Evolutionary conservation across 768 basidiomycete species (phyloP).

Genomic region (Podaxis sp.): DNA sequence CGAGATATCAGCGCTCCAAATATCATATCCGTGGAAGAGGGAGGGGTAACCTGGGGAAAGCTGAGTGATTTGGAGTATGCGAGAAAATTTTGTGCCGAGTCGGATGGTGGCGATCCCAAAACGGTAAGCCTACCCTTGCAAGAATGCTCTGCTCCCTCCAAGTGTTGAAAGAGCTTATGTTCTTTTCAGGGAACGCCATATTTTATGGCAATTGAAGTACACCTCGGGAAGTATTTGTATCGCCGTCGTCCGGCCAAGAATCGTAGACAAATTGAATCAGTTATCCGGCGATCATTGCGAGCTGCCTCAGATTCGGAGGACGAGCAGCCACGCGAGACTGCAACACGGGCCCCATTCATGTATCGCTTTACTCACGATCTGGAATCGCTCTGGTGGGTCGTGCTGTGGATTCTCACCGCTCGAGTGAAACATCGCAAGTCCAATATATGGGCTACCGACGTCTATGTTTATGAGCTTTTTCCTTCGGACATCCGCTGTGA

Average conservation of each 20-base stretch:
- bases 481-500: background rate
- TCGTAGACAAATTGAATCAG: background rate
- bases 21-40: background rate
- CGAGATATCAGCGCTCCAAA: constrained; percentile 7
- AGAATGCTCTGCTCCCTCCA: no score
- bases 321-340: background rate
- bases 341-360: background rate
- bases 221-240: background rate
- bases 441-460: background rate
- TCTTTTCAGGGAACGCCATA: background rate
- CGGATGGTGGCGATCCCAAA: background rate
- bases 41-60: background rate
- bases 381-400: background rate
- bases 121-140: background rate
- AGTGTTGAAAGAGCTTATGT: no score
- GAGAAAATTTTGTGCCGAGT: background rate
- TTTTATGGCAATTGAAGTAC: constrained; percentile 3
- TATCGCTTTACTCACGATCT: background rate
- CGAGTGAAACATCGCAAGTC: background rate
- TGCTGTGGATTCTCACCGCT: background rate
- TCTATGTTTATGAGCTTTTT: background rate
- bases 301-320: background rate
- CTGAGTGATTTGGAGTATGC: constrained; percentile 10
- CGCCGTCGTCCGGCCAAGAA: no score
- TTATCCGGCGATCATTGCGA: background rate